Base-by-base conservation (phyloP, 805 yeast species). In the Saccharomycopsis sp. region DNA sequence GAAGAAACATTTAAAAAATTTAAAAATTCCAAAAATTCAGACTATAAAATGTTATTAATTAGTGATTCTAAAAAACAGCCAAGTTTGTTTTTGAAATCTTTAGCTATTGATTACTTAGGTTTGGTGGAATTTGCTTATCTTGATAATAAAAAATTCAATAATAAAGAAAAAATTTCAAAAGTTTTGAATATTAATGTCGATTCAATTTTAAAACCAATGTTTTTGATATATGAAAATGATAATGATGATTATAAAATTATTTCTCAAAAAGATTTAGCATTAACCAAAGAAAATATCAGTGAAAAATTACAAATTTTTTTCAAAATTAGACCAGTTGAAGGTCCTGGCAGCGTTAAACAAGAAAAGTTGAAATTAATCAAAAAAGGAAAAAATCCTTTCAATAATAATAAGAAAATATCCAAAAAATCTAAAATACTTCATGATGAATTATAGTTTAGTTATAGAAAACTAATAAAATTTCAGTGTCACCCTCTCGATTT, bases 51-150 rank as follows among this genome's bases (percentile, higher is more conserved):
- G 3, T 55, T 82, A 5, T 60, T 80, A n/a, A 47, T 82, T 20
- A 36, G 39, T 18, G 46, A 42, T 28, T 66, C 85, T 1, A 68
- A 69, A 37, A 63, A 60, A 17, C 60, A 57, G 31, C 57, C 75
- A 3, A 65, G 80, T 8, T 72, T 86, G 1, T 54, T 76, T 42
- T 68, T 67, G 51, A 82, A 79, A 52, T 60, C 81, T 1, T 59
- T 85, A 45, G 86, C 89, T 2, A 64, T 83, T 40, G 94, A 84
- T 53, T 78, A 74, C 56, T 55, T 79, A 31, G 75, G 68, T 0
- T 46, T 54, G 2, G 53, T 70, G 2, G 71, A 73, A 31, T 67
- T 72, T 50, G 79, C 67, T 1, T 67, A 62, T 54, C 56, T 61
- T 28, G 62, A 63, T 4, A 44, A 61, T 4, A 53, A 55, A 5